Base-by-base conservation (phyloP, 306 rosid genomes). In the Vicia faba region DNA sequence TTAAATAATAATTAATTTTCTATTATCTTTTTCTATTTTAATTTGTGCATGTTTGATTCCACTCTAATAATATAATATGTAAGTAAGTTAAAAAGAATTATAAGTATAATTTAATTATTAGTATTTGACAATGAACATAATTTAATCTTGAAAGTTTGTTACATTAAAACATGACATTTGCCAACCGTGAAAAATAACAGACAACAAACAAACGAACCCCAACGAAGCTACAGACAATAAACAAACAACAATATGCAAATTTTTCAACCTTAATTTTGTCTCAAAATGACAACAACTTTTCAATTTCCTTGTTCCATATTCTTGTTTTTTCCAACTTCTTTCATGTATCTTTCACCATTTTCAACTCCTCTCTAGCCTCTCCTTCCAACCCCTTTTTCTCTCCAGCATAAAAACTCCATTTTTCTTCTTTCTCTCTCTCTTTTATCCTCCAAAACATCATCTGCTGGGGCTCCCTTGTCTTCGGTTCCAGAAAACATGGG, bases 401-500 rank as follows among this genome's bases (percentile, higher is more conserved):
- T 38, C 36, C 54, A 11, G 0, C 3, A n/a, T 2, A 48, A 69
- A 69, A 49, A n/a, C 19, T 2, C 8, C 25, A 8, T 61, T 50
- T 64, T 75, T 46, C 68, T 33, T 25, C 68, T 0, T 7, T 71
- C 44, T 63, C 54, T 57, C n/a, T 51, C 12, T 25, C 20, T 46
- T 31, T 8, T 48, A 75, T 58, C 61, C 73, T 44, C 57, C 39
- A 35, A 20, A 76, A 61, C 26, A 33, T 68, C 31, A 8, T 63
- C 77, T 71, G 80, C 71, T 80, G 82, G 83, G 73, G 66, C 49
- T 28, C 12, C 5, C 4, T 63, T 33, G 5, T 58, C 63, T 45
- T 48, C 3, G 58, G 20, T 36, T 36, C 29, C 4, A 48, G 5
- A 15, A 29, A 61, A 65, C 7, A 91, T 91, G 97, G 96, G 95